phyloP scores from a whole-genome alignment of 768 basidiomycete genomes.

The Mycena leptocephala region DNA sequence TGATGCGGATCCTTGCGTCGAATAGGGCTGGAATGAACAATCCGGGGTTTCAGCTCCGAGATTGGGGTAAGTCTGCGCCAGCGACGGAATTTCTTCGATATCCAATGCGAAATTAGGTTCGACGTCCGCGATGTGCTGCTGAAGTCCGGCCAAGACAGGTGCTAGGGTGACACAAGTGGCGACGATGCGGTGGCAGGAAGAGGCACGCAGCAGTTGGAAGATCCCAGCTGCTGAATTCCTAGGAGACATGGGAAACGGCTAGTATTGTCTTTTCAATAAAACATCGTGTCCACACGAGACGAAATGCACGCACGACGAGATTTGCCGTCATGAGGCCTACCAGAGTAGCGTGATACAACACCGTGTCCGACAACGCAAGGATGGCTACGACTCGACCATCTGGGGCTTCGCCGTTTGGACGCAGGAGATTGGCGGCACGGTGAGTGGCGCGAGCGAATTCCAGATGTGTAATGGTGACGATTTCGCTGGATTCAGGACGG shows the following conservation, averaged over 20 bases:
- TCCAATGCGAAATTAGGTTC: constrained; percentile 41
- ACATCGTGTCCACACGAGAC: not conserved
- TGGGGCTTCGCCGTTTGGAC: too few relatives aligned
- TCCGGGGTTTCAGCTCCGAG: constrained; percentile 51
- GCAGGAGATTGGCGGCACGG: too few relatives aligned
- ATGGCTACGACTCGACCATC: too few relatives aligned
- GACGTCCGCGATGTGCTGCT: constrained; percentile 34
- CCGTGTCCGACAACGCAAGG: constrained; percentile 46
- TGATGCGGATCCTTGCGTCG: constrained; percentile 16
- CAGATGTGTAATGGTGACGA: too few relatives aligned
- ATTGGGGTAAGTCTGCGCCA: constrained; percentile 56
- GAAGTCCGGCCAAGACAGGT: constrained; percentile 49
- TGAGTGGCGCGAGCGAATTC: too few relatives aligned
- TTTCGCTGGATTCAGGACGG: too few relatives aligned
- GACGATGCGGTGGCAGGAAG: constrained; percentile 56
- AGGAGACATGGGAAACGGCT: constrained; percentile 61
- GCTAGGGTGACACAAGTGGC: constrained; percentile 44
- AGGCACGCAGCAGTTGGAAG: constrained; percentile 53
- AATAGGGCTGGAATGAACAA: constrained; percentile 49
- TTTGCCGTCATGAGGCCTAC: constrained; percentile 57
- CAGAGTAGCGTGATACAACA: constrained; percentile 59
- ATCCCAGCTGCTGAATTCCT: constrained; percentile 55
- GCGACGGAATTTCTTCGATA: constrained; percentile 52
- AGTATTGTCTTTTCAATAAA: not conserved
- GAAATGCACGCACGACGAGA: constrained; percentile 44